Evolutionary conservation across 2,329 filamentous ascomycete genomes (phyloP).

Genomic region (Pezicula radicicola): DNA sequence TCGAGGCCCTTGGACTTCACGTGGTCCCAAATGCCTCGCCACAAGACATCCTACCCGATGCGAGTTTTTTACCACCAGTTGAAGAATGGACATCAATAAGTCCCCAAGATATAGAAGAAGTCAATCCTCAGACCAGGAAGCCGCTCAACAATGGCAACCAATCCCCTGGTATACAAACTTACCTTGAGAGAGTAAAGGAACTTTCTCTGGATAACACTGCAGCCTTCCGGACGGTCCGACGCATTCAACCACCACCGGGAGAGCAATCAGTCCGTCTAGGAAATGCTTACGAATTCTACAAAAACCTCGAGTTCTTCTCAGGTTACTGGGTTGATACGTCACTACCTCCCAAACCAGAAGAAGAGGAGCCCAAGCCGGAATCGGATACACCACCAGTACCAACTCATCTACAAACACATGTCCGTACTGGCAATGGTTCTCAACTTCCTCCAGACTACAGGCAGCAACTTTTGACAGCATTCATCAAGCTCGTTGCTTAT

Average conservation of each 20-base stretch:
- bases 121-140: constrained; percentile 45
- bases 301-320: constrained; percentile 56
- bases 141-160: constrained; percentile 49
- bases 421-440: constrained; percentile 48
- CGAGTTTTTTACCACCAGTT: constrained; percentile 47
- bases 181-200: constrained; percentile 56
- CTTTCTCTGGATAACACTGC: constrained; percentile 53
- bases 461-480: constrained; percentile 53
- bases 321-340: constrained; percentile 62
- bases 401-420: constrained; percentile 25
- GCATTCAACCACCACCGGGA: constrained; percentile 52
- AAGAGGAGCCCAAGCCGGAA: constrained; percentile 9
- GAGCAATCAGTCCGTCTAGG: constrained; percentile 53
- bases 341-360: constrained; percentile 13
- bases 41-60: constrained; percentile 50
- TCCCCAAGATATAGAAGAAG: constrained; percentile 27
- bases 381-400: constrained; percentile 12
- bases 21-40: constrained; percentile 47
- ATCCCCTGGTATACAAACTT: constrained; percentile 56
- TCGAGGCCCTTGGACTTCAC: constrained; percentile 56
- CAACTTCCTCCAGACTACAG: constrained; percentile 57
- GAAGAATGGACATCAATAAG: constrained; percentile 43
- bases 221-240: constrained; percentile 59
- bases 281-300: constrained; percentile 65
- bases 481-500: constrained; percentile 62